Evolutionary conservation across 306 rosid genomes (phyloP).

Genomic region (Acacia confusa): DNA sequence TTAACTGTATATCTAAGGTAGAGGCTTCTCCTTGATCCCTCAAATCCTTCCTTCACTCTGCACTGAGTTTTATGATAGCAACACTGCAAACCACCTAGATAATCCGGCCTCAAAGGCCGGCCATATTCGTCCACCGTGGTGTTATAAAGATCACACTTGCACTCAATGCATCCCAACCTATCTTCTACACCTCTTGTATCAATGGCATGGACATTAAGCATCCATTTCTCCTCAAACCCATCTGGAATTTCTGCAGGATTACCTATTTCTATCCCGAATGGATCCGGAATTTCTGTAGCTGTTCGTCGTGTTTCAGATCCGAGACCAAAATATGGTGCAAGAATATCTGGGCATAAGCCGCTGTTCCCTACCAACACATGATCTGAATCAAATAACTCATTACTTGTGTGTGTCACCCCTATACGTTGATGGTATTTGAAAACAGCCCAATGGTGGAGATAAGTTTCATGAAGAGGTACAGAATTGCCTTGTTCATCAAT

Average conservation of each 20-base stretch:
- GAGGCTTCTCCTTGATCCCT: conserved; percentile 52
- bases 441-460: conserved; percentile 75
- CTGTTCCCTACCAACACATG: conserved; percentile 39
- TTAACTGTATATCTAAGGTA: conserved; percentile 66
- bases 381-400: neutral
- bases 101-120: conserved; percentile 38
- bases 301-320: conserved; percentile 82
- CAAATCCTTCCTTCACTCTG: conserved; percentile 47
- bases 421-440: conserved; percentile 19
- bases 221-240: conserved; percentile 75
- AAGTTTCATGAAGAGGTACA: conserved; percentile 70
- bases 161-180: conserved; percentile 64
- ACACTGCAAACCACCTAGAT: conserved; percentile 61
- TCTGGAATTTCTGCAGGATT: conserved; percentile 57
- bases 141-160: conserved; percentile 69
- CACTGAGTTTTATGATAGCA: conserved; percentile 65
- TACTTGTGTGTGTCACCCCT: conserved; percentile 17
- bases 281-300: conserved; percentile 53
- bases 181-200: conserved; percentile 70
- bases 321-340: no score
- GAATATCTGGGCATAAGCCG: conserved; percentile 15
- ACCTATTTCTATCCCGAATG: conserved; percentile 71
- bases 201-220: conserved; percentile 69
- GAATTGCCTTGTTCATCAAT: conserved; percentile 61
- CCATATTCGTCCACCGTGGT: conserved; percentile 47